These are phyloP conservation scores for Mucor mucedo DNA, from an alignment of 371 early-diverging fungal genomes.

Conservation along the genomic window DNA sequence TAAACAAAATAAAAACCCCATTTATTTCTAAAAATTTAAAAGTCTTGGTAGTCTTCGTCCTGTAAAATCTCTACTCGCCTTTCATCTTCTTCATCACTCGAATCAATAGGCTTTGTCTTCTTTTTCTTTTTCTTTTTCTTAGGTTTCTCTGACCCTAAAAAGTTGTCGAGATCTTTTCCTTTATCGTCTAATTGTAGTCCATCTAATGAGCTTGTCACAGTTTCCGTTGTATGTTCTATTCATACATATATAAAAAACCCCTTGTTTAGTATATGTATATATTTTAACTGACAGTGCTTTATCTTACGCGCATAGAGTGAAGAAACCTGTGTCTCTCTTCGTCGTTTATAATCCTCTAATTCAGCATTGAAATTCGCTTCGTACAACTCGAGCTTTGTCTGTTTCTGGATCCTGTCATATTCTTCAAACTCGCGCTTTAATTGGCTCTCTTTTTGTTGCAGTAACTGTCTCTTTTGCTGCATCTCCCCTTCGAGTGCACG, in stretches of 20 bases:
- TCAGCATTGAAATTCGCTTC: slow-evolving; percentile 54
- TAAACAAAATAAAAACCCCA: not conserved
- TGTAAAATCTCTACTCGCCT: slow-evolving; percentile 39
- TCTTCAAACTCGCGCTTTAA: slow-evolving; percentile 41
- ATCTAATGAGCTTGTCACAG: slow-evolving; percentile 28
- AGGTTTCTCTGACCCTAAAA: slow-evolving; percentile 23
- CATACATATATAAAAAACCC: not conserved
- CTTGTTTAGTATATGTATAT: not conserved
- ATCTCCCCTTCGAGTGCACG: slow-evolving; percentile 11
- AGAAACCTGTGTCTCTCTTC: slow-evolving; percentile 45
- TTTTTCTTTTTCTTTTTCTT: slow-evolving; percentile 5
- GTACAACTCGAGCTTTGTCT: slow-evolving; percentile 44
- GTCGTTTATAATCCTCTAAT: slow-evolving; percentile 47
- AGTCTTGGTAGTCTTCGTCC: slow-evolving; percentile 48
- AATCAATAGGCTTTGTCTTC: not conserved
- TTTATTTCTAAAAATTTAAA: slow-evolving; percentile 7
- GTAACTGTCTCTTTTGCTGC: slow-evolving; percentile 9
- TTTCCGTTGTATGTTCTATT: slow-evolving; percentile 1
- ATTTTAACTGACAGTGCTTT: too few species aligned
- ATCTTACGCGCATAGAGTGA: slow-evolving; percentile 43
- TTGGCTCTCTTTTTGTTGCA: slow-evolving; percentile 29
- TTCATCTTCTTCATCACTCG: slow-evolving; percentile 21
- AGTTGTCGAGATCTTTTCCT: slow-evolving; percentile 24
- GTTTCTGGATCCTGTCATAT: slow-evolving; percentile 34
- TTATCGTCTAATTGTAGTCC: slow-evolving; percentile 25